phyloP scores from a whole-genome alignment of 108 stramenopile genomes.

The Skeletonema marinoi region DNA sequence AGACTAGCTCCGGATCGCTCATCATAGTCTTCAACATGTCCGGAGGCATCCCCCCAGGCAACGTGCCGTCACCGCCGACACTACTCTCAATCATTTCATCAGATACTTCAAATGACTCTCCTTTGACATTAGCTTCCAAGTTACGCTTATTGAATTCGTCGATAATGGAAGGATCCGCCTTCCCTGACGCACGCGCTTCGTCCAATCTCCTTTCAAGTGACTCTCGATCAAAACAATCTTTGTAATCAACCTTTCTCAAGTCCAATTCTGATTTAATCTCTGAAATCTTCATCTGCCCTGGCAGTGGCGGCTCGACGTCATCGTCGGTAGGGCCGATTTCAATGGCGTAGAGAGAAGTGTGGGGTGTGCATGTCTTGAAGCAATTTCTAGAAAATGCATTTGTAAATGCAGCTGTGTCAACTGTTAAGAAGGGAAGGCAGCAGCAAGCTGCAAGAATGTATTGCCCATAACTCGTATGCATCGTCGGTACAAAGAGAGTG shows the following conservation, averaged over 20 bases:
- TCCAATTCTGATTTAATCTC: slow-evolving; percentile 73
- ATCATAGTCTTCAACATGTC: slow-evolving; percentile 53
- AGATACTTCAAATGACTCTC: slow-evolving; percentile 41
- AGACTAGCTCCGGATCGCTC: slow-evolving; percentile 58
- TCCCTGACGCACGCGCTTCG: slow-evolving; percentile 52
- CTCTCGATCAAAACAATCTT: slow-evolving; percentile 78
- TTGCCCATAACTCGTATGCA: not conserved
- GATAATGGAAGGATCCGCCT: slow-evolving; percentile 56
- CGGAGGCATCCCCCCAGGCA: slow-evolving; percentile 67
- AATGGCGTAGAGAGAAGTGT: not conserved
- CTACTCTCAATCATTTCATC: slow-evolving; percentile 48
- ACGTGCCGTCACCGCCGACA: slow-evolving; percentile 55
- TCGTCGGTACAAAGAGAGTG: too few relatives aligned
- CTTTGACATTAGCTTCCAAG: slow-evolving; percentile 37
- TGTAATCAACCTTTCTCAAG: slow-evolving; percentile 45
- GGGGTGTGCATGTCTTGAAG: not conserved
- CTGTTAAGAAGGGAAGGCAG: not conserved
- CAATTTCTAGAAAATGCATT: not conserved
- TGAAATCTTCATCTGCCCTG: slow-evolving; percentile 64
- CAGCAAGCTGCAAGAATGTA: not conserved
- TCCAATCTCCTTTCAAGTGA: slow-evolving; percentile 41
- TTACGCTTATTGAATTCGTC: slow-evolving; percentile 58
- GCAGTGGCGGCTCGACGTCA: slow-evolving; percentile 44
- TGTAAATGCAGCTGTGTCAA: not conserved
- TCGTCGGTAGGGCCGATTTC: slow-evolving; percentile 42